These are phyloP conservation scores for Microcyclospora tardicrescens DNA, from an alignment of 2,329 filamentous ascomycete genomes.

Conservation along the genomic window DNA sequence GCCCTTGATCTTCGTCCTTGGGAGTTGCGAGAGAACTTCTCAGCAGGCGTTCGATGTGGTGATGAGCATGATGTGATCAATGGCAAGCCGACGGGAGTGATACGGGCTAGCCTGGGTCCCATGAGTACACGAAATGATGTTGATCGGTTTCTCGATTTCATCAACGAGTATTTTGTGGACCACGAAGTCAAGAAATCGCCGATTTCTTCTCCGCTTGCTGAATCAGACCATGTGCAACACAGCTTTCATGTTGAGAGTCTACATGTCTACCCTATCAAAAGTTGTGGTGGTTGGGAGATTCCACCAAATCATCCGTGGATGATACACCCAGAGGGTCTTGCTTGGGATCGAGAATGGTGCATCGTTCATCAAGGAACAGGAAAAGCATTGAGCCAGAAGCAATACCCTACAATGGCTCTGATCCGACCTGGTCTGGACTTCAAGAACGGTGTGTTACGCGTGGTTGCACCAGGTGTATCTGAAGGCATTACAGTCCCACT, in stretches of 20 bases:
- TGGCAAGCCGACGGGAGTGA: constrained; percentile 76
- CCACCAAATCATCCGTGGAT: constrained; percentile 56
- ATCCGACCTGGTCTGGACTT: constrained; percentile 66
- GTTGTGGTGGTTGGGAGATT: constrained; percentile 68
- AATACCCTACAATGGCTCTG: constrained; percentile 75
- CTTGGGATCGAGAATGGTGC: constrained; percentile 96
- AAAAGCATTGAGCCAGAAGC: constrained; percentile 75
- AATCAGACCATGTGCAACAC: constrained; percentile 1
- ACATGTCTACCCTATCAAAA: constrained; percentile 82
- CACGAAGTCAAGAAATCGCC: not conserved
- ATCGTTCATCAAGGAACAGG: constrained; percentile 77
- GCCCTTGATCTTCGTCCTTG: constrained; percentile 60
- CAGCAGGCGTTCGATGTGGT: constrained; percentile 72
- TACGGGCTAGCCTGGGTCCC: constrained; percentile 74
- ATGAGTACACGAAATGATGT: constrained; percentile 77
- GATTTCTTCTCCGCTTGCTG: constrained; percentile 3
- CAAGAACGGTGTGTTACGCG: constrained; percentile 47
- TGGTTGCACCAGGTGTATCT: constrained; percentile 31
- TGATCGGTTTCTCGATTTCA: constrained; percentile 45
- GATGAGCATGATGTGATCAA: constrained; percentile 67
- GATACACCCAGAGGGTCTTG: constrained; percentile 66
- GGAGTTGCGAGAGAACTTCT: constrained; percentile 78
- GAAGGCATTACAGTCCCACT: constrained; percentile 41
- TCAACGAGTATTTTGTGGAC: constrained; percentile 23
- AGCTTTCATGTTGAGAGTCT: constrained; percentile 34